phyloP scores from a whole-genome alignment of 805 yeast species.

The Komagataella pastoris region DNA sequence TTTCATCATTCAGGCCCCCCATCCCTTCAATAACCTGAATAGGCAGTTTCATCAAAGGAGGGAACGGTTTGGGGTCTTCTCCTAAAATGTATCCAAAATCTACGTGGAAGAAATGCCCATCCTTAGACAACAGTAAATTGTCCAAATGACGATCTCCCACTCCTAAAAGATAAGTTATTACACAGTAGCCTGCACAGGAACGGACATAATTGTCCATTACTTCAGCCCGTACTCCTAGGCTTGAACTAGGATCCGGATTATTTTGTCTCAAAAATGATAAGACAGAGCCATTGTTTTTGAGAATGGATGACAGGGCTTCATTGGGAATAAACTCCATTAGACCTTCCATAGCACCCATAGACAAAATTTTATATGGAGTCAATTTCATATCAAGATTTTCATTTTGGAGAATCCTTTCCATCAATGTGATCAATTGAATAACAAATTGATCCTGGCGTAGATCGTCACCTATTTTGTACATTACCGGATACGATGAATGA shows the following conservation, averaged over 20 bases:
- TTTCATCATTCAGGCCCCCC: slow-evolving; percentile 85
- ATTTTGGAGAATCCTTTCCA: slow-evolving; percentile 78
- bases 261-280: slow-evolving; percentile 55
- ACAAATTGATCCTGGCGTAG: slow-evolving; percentile 93
- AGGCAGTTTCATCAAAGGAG: slow-evolving; percentile 95
- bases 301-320: slow-evolving; percentile 70
- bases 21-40: slow-evolving; percentile 95
- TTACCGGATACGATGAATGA: slow-evolving; percentile 45
- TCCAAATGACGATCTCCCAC: slow-evolving; percentile 97
- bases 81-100: slow-evolving; percentile 97
- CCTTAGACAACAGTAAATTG: slow-evolving; percentile 60
- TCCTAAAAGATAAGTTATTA: slow-evolving; percentile 84
- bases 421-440: slow-evolving; percentile 81
- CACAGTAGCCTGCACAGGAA: slow-evolving; percentile 97
- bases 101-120: slow-evolving; percentile 92
- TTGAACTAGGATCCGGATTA: slow-evolving; percentile 36
- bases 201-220: slow-evolving; percentile 91
- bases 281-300: slow-evolving; percentile 63
- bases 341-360: slow-evolving; percentile 87
- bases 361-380: slow-evolving; percentile 81
- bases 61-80: slow-evolving; percentile 96
- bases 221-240: slow-evolving; percentile 38
- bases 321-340: slow-evolving; percentile 92
- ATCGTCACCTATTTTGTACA: slow-evolving; percentile 95
- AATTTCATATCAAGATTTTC: slow-evolving; percentile 83